Evolutionary conservation across 805 yeast genomes (phyloP).

Genomic region (Brettanomyces anomalus): DNA sequence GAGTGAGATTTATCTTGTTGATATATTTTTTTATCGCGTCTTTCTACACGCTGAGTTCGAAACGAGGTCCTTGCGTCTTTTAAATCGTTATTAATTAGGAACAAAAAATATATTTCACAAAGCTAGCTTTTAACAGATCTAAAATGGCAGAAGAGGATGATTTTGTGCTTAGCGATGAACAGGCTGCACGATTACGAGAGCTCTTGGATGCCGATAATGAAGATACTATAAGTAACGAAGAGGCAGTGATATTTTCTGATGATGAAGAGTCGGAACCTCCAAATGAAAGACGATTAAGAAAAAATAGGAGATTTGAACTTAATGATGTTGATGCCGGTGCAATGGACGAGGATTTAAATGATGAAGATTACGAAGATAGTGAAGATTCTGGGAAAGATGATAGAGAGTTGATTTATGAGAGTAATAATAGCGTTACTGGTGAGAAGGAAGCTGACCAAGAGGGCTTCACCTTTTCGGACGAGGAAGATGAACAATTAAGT

Average conservation of each 20-base stretch:
- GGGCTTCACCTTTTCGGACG: constrained; percentile 23
- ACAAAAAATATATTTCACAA: too few species aligned
- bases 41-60: too few species aligned
- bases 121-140: not conserved
- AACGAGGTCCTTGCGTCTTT: too few species aligned
- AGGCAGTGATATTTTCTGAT: constrained; percentile 24
- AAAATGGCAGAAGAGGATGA: constrained; percentile 14
- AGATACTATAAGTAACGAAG: constrained; percentile 20
- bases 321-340: constrained; percentile 9
- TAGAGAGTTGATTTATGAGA: constrained; percentile 10
- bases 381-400: constrained; percentile 9
- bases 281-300: constrained; percentile 10
- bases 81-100: too few species aligned
- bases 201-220: constrained; percentile 20
- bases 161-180: constrained; percentile 16
- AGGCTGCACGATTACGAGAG: constrained; percentile 19
- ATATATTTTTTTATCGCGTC: too few species aligned
- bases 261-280: constrained; percentile 11
- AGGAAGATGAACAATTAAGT: constrained; percentile 19
- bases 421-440: constrained; percentile 11
- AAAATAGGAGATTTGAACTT: constrained; percentile 8
- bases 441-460: constrained; percentile 13
- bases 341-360: constrained; percentile 12
- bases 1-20: too few species aligned
- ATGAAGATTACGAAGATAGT: constrained; percentile 11